Base-by-base conservation (phyloP, 2,329 filamentous ascomycete genomes). In the Scedosporium minutisporum region DNA sequence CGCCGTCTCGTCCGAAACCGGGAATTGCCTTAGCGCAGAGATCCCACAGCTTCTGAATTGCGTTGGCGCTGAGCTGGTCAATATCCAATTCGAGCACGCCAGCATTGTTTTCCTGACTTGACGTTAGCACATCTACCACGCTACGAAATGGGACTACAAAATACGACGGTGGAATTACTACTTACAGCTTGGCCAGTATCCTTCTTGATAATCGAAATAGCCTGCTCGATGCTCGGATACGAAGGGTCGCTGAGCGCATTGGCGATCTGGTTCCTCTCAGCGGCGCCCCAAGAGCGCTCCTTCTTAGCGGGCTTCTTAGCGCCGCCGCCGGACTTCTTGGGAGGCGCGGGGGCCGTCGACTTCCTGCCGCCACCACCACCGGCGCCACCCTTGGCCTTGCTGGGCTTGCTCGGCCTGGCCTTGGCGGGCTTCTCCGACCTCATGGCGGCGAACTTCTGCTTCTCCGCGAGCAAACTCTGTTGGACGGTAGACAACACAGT, bases 261-360 rank as follows among this genome's bases (percentile, higher is more conserved):
- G 1, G 91, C 93, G 63, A 99, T 96, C 67, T 93, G 85, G 63
- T 95, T 91, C 79, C 97, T 97, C 76, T 99, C 92, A 5, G 71
- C 62, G 0, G 74, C 70, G 4, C 46, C 48, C 25, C 25, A 57
- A 4, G 12, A 6, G 21, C 60, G 48, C 3, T 75, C 69, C 69
- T 82, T 82, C 72, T 85, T 78, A 63, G 71, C 70, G 58, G 60
- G 63, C 67, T 74, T 74, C 68, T 71, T 74, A 23, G 61, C 55
- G 27, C 63, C 48, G 42, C 71, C 70, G 41, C 68, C 65, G 0
- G 75, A 69, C 71, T 83, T 85, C 68, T 80, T 81, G 12, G 59
- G 21, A 14, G 6, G 33, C 64, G 66, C 68, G 12, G 67, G 64
- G 18, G 71, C 70, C 18, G 71, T 67, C 42, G 70, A 68, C 23